Evolutionary conservation across 1,284 basidiomycete species (phyloP).

Genomic region (Inonotus obliquus): DNA sequence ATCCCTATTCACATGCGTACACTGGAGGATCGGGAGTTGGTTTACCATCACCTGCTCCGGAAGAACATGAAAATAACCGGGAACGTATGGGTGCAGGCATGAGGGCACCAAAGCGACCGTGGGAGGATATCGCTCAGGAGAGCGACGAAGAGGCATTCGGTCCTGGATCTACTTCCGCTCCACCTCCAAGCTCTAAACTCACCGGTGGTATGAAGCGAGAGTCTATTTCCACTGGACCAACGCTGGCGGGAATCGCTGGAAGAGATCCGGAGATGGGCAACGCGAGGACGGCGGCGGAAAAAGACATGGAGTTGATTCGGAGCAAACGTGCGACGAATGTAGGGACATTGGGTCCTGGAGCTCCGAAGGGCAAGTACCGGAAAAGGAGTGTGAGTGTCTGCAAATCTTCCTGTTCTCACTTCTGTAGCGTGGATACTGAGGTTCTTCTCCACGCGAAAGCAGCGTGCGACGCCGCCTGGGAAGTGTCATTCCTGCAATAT

Average conservation of each 20-base stretch:
- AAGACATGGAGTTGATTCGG: conserved; percentile 77
- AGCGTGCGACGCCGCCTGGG: conserved; percentile 77
- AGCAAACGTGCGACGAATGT: conserved; percentile 65
- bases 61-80: neutral
- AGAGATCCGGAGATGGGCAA: conserved; percentile 21
- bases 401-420: conserved; percentile 20
- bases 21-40: conserved; percentile 24
- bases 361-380: conserved; percentile 71
- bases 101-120: conserved; percentile 66
- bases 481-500: conserved; percentile 83
- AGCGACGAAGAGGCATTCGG: conserved; percentile 21
- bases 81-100: conserved; percentile 16
- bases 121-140: conserved; percentile 63
- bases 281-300: conserved; percentile 57
- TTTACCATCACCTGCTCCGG: neutral
- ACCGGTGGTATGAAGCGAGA: neutral
- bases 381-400: conserved; percentile 67
- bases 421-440: conserved; percentile 25
- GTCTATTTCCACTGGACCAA: neutral
- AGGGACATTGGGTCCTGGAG: conserved; percentile 25
- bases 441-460: conserved; percentile 13
- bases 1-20: neutral
- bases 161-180: conserved; percentile 23
- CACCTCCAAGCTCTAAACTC: conserved; percentile 5
- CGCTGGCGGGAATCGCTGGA: conserved; percentile 20